A percentile compares a stretch with the other conserved stretches of the same genome.
phyloP scores from a whole-genome alignment of 1,284 basidiomycete genomes.

The Exobasidium rhododendri region DNA sequence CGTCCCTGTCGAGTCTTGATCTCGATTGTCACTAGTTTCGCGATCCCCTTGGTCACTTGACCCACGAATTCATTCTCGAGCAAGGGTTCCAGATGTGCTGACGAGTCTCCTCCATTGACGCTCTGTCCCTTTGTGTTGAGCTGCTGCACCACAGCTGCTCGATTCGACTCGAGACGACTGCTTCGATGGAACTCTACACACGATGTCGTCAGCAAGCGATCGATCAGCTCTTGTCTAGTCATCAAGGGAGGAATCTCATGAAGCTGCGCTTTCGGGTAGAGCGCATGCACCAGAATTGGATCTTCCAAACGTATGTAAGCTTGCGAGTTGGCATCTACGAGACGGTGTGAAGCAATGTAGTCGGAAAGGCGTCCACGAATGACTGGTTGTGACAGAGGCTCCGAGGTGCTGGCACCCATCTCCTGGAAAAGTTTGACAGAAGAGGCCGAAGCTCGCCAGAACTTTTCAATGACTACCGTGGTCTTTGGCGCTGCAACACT shows the following conservation, averaged over 20 bases:
- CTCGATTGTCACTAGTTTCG: slow-evolving; percentile 1
- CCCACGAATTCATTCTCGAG: slow-evolving; percentile 9
- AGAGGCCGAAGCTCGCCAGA: slow-evolving; percentile 7
- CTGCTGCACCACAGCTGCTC: background rate
- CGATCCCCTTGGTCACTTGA: slow-evolving; percentile 6
- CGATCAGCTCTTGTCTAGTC: slow-evolving; percentile 2
- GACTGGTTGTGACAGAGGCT: slow-evolving; percentile 3
- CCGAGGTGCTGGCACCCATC: slow-evolving; percentile 11
- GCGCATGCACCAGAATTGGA: slow-evolving; percentile 4
- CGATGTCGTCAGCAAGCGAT: background rate
- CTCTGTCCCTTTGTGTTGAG: background rate
- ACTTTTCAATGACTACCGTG: slow-evolving; percentile 10
- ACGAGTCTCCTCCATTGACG: background rate
- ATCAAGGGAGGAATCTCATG: slow-evolving; percentile 6
- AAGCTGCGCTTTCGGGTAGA: slow-evolving; percentile 11
- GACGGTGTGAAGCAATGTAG: background rate
- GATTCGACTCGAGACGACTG: background rate
- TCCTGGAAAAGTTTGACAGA: slow-evolving; percentile 15
- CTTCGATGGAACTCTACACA: slow-evolving; percentile 12
- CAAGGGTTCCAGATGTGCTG: background rate
- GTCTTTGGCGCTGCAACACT: background rate
- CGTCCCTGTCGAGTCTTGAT: slow-evolving; percentile 14
- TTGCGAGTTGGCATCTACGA: slow-evolving; percentile 5
- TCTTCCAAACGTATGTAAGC: slow-evolving; percentile 8
- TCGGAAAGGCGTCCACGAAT: slow-evolving; percentile 3